Conservation (phyloP, 2,329 filamentous ascomycete species). For the Paraconiothyrium sp. region DNA sequence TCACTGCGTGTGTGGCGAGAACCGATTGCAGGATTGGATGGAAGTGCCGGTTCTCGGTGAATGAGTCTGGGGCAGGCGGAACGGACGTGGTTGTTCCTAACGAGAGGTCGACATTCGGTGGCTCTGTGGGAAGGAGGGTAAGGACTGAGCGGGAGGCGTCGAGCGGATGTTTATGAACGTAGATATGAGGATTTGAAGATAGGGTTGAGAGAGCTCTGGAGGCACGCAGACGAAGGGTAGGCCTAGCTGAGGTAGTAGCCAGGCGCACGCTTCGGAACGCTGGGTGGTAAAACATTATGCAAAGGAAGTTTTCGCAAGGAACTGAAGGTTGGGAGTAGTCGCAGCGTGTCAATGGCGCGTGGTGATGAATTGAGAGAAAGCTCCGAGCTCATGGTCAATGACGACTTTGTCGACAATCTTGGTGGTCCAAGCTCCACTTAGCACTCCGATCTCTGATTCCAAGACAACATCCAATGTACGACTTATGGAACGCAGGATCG, state of each 20-base stretch:
- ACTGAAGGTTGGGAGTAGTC: not conserved
- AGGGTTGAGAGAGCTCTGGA: conserved; percentile 50
- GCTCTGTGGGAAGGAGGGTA: conserved; percentile 65
- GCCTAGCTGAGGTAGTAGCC: conserved; percentile 18
- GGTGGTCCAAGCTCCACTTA: conserved; percentile 8
- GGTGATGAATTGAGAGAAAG: not conserved
- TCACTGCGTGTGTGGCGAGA: conserved; percentile 61
- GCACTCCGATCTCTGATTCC: too few species aligned
- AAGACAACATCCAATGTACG: too few species aligned
- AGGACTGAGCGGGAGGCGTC: conserved; percentile 57
- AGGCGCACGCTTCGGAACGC: conserved; percentile 32
- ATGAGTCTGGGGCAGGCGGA: conserved; percentile 65
- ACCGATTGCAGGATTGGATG: conserved; percentile 66
- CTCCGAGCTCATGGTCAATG: conserved; percentile 6
- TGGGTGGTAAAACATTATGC: conserved; percentile 31
- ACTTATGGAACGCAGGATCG: too few species aligned
- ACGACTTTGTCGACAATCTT: not conserved
- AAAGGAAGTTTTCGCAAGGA: not conserved
- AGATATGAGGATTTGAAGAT: conserved; percentile 58
- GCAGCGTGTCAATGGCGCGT: not conserved
- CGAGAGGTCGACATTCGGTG: conserved; percentile 62
- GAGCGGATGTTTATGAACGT: conserved; percentile 59
- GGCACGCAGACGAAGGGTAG: conserved; percentile 33
- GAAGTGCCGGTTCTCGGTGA: conserved; percentile 66
- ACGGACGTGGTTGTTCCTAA: conserved; percentile 64